Evolutionary conservation across 2,329 filamentous ascomycete species (phyloP).

Genomic region (Amylocarpus encephaloides): DNA sequence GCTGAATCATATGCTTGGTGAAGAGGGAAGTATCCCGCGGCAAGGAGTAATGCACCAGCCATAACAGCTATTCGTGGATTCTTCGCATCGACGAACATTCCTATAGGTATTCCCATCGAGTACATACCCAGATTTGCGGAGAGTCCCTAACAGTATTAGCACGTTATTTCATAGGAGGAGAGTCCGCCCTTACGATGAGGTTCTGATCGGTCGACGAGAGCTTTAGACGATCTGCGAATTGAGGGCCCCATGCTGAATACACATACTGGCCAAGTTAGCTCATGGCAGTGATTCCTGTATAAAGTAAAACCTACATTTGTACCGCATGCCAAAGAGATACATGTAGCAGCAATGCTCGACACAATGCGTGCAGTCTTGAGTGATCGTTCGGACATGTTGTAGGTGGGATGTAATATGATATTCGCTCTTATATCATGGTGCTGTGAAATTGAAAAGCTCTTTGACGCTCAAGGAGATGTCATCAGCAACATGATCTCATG

Average conservation of each 20-base stretch:
- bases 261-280: conserved; percentile 64
- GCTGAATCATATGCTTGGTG: conserved; percentile 70
- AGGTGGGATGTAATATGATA: conserved; percentile 3
- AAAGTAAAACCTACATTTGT: conserved; percentile 65
- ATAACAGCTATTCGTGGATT: conserved; percentile 76
- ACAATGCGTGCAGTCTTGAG: conserved; percentile 63
- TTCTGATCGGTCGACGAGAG: conserved; percentile 92
- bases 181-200: conserved; percentile 59
- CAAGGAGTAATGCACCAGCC: conserved; percentile 65
- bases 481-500: not conserved
- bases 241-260: conserved; percentile 95
- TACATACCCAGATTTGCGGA: conserved; percentile 92
- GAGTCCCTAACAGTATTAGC: conserved; percentile 46
- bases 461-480: not conserved
- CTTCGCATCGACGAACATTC: conserved; percentile 76
- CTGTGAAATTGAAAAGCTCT: not conserved
- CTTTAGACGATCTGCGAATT: conserved; percentile 81
- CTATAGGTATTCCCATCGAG: conserved; percentile 78
- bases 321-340: conserved; percentile 82
- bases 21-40: conserved; percentile 78
- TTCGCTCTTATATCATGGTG: conserved; percentile 14
- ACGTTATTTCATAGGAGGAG: conserved; percentile 13
- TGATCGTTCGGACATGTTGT: conserved; percentile 41
- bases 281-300: not conserved
- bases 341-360: conserved; percentile 77